Conservation (phyloP, 306 rosid genomes). For the Elaeagnus macrophylla region DNA sequence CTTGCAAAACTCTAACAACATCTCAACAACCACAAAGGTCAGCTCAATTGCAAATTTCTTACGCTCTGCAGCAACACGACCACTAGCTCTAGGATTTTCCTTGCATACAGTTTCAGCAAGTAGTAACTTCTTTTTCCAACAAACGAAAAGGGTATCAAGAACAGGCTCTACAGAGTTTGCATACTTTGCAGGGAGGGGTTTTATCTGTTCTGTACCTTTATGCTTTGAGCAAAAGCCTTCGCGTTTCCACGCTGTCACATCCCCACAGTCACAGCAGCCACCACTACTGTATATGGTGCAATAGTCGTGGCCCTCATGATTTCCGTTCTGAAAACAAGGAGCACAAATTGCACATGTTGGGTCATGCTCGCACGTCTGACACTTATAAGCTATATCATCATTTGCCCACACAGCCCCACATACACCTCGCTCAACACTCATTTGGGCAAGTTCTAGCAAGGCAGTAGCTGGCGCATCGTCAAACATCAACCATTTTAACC, state of each 20-base stretch:
- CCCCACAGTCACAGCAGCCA: slow-evolving; percentile 99
- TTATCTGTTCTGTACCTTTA: slow-evolving; percentile 81
- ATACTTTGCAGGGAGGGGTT: slow-evolving; percentile 56
- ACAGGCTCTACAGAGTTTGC: slow-evolving; percentile 55
- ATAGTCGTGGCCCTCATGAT: slow-evolving; percentile 81
- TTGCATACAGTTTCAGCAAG: slow-evolving; percentile 26
- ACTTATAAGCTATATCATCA: slow-evolving; percentile 76
- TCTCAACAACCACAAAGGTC: slow-evolving; percentile 65
- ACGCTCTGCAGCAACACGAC: slow-evolving; percentile 20
- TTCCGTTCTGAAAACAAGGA: slow-evolving; percentile 87
- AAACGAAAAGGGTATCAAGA: slow-evolving; percentile 51
- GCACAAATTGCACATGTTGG: slow-evolving; percentile 94
- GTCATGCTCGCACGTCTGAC: slow-evolving; percentile 82
- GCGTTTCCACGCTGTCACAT: slow-evolving; percentile 91
- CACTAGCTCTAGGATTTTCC: slow-evolving; percentile 36
- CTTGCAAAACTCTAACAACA: slow-evolving; percentile 79
- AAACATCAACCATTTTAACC: slow-evolving; percentile 97
- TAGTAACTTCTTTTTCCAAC: slow-evolving; percentile 56
- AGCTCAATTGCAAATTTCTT: slow-evolving; percentile 64
- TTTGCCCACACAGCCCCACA: slow-evolving; percentile 93
- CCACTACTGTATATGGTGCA: slow-evolving; percentile 67
- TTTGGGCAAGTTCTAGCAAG: slow-evolving; percentile 37
- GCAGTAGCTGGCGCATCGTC: slow-evolving; percentile 57
- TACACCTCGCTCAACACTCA: slow-evolving; percentile 68
- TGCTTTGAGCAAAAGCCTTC: slow-evolving; percentile 93